phyloP scores from a whole-genome alignment of 2,329 filamentous ascomycete genomes.

The Penicillium sp. region DNA sequence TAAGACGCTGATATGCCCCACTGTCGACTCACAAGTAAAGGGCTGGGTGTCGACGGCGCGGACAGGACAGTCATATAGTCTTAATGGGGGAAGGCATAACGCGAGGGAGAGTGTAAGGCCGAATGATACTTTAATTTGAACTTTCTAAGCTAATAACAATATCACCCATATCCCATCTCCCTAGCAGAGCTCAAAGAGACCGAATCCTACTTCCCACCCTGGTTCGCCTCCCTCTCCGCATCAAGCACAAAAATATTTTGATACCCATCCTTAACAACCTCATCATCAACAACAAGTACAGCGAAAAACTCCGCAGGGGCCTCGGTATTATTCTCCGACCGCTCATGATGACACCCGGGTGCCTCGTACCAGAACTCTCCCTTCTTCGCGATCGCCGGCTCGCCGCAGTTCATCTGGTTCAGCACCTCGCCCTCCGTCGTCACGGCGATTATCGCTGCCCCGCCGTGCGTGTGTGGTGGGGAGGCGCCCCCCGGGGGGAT shows the following conservation, averaged over 20 bases:
- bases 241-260: conserved; percentile 16
- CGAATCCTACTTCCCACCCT: not conserved
- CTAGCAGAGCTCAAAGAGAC: too few relatives aligned
- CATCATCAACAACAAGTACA: conserved; percentile 17
- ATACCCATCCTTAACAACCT: conserved; percentile 15
- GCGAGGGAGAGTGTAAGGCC: too few relatives aligned
- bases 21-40: too few relatives aligned
- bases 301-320: conserved; percentile 7
- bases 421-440: conserved; percentile 7
- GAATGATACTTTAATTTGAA: too few relatives aligned
- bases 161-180: too few relatives aligned
- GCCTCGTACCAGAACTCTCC: conserved; percentile 17
- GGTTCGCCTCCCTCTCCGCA: not conserved
- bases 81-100: too few relatives aligned
- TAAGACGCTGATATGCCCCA: too few relatives aligned
- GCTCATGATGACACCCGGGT: conserved; percentile 13
- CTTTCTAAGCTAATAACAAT: too few relatives aligned
- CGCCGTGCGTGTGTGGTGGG: conserved; percentile 16
- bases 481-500: conserved; percentile 4
- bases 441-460: conserved; percentile 8
- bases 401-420: conserved; percentile 16
- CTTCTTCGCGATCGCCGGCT: not conserved
- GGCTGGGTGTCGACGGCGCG: too few relatives aligned
- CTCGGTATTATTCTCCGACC: conserved; percentile 10
- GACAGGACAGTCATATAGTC: too few relatives aligned